These are phyloP conservation scores for Dillenia turbinata DNA, from an alignment of 164 flowering plant genomes.

Conservation along the genomic window DNA sequence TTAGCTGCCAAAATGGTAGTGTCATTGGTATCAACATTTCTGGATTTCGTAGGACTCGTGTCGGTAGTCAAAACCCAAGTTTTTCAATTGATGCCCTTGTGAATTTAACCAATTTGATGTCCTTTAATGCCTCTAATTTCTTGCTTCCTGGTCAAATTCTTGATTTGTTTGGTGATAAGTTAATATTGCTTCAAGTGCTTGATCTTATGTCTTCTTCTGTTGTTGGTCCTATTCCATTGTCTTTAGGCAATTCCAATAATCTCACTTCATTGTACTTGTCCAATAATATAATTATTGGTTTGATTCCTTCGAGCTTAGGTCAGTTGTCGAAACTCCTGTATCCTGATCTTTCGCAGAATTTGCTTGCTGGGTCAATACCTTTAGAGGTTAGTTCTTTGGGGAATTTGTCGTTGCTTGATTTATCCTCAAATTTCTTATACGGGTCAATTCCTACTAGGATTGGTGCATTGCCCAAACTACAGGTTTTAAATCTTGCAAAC, in stretches of 20 bases:
- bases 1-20: conserved; percentile 43
- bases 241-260: conserved; percentile 44
- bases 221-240: conserved; percentile 34
- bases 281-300: conserved; percentile 42
- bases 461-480: conserved; percentile 31
- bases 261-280: conserved; percentile 37
- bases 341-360: conserved; percentile 52
- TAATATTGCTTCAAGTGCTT: conserved; percentile 23
- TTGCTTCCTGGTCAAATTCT: conserved; percentile 34
- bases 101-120: conserved; percentile 26
- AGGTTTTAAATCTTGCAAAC: conserved; percentile 41
- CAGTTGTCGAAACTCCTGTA: conserved; percentile 36
- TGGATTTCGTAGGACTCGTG: conserved; percentile 52
- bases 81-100: conserved; percentile 45
- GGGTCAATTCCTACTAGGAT: conserved; percentile 49
- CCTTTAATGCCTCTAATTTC: conserved; percentile 34
- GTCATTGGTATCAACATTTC: conserved; percentile 54
- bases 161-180: conserved; percentile 29
- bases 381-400: conserved; percentile 24
- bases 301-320: conserved; percentile 47
- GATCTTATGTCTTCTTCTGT: conserved; percentile 48
- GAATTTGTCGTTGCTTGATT: conserved; percentile 38
- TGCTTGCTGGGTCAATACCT: conserved; percentile 49
- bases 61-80: conserved; percentile 42
- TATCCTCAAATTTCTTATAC: conserved; percentile 33